Conservation (phyloP, 306 rosid species). For the Datisca glomerata region DNA sequence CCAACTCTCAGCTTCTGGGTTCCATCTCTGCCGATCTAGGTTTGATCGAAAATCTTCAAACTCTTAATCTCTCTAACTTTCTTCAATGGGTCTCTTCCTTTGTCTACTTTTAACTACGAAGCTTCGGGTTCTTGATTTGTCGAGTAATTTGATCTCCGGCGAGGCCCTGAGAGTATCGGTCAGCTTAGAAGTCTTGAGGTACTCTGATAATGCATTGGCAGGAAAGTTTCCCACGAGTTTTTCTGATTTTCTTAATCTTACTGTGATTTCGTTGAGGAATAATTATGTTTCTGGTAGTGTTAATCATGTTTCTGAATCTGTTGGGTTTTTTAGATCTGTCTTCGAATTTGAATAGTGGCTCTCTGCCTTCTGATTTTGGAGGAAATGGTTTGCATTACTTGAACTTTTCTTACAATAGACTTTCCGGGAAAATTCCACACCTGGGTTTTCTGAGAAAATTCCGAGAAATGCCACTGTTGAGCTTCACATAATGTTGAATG, state of each 20-base stretch:
- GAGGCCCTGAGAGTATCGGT: no score
- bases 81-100: conserved; percentile 55
- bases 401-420: no score
- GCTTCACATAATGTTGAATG: no score
- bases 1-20: no score
- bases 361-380: conserved; percentile 42
- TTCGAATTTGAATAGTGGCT: conserved; percentile 52
- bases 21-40: conserved; percentile 56
- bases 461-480: no score
- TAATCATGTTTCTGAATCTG: conserved; percentile 16
- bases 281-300: conserved; percentile 49
- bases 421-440: no score
- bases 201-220: conserved; percentile 63
- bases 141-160: no score
- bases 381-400: no score
- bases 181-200: no score
- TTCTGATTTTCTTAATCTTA: no score
- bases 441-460: conserved; percentile 39
- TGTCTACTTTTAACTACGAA: conserved; percentile 34
- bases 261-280: no score
- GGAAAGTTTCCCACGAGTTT: conserved; percentile 43
- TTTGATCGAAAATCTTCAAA: conserved; percentile 37
- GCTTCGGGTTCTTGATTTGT: conserved; percentile 29
- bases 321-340: no score
- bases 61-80: conserved; percentile 57